A percentile compares a stretch with the other conserved stretches of the same genome.
Evolutionary conservation across 345 rosid species (phyloP).

Genomic region (Angophora floribunda): DNA sequence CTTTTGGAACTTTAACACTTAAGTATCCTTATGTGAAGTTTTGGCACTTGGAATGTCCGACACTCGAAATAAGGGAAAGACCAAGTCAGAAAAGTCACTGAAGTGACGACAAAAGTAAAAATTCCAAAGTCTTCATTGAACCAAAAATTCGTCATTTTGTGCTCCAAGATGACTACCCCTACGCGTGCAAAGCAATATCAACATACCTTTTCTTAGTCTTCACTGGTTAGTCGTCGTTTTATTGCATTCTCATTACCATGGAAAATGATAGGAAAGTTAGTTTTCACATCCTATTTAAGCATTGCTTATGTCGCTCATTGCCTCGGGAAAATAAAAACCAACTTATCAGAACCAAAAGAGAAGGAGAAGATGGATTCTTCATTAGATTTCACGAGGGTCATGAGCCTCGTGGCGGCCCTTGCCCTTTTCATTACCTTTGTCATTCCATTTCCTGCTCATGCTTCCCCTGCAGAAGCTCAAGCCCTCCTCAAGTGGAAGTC

Average conservation of each 20-base stretch:
- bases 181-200: too few species aligned
- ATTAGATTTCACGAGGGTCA: neutral
- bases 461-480: neutral
- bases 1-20: too few species aligned
- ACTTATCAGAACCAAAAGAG: neutral
- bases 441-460: too few species aligned
- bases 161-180: too few species aligned
- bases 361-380: neutral
- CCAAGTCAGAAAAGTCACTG: too few species aligned
- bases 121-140: neutral
- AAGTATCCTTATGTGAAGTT: too few species aligned
- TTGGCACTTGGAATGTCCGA: too few species aligned
- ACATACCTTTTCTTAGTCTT: neutral
- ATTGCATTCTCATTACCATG: neutral
- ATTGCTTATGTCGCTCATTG: neutral
- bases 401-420: neutral
- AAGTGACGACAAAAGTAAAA: neutral
- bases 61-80: too few species aligned
- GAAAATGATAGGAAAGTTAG: neutral
- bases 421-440: too few species aligned
- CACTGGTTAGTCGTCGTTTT: neutral
- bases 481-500: conserved; percentile 12
- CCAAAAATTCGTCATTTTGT: too few species aligned
- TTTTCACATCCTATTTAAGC: neutral
- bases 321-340: neutral